Base-by-base conservation (phyloP, 768 basidiomycete species). In the Tylopilus subfusipes region DNA sequence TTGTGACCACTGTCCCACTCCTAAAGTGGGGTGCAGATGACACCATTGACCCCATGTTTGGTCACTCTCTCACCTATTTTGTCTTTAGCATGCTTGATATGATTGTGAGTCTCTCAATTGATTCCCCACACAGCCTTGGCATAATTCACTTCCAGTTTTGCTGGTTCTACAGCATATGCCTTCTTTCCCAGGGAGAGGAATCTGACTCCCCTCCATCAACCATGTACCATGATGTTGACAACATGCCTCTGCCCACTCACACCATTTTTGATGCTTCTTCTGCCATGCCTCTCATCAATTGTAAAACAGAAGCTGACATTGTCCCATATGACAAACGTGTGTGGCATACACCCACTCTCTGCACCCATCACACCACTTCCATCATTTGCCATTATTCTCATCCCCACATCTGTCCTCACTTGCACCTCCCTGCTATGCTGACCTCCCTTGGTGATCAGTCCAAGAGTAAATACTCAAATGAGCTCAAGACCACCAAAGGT, bases 11-110 rank as follows among this genome's bases (percentile, higher is more conserved):
- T 12, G 92, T 96, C 0, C 85, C 86, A 0, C 84, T 83, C 6
- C 78, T 96, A 30, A 88, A 87, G 63, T 93, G 93, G 92, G 86
- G 79, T 10, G 57, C 74, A 4, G 82, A 90, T 51, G 95, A 98
- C 67, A 89, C 83, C 64, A 79, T 83, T 60, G 81, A 95, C 59
- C 84, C 86, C 22, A 98, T 96, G 90, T 80, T 98, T 29, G 95
- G 95, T 29, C 81, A 96, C 9, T 93, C 91, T 0, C 74, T 96
- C 53, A 89, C 88, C 0, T 95, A 96, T 65, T 80, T 96, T 8
- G 77, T 98, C 22, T 95, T 95, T 69, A 93, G 90, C 54, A 97
- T 94, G 0, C 78, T 98, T 30, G 97, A 96, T 40, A 96, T 96
- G 93, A 84, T 98, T 63, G 90, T 93, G 64, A 62, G 87, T 79